Percentiles rank a stretch among this genome's conserved stretches.
Conservation (phyloP, 2,329 filamentous ascomycete species). For the Pyricularia pennisetigena region DNA sequence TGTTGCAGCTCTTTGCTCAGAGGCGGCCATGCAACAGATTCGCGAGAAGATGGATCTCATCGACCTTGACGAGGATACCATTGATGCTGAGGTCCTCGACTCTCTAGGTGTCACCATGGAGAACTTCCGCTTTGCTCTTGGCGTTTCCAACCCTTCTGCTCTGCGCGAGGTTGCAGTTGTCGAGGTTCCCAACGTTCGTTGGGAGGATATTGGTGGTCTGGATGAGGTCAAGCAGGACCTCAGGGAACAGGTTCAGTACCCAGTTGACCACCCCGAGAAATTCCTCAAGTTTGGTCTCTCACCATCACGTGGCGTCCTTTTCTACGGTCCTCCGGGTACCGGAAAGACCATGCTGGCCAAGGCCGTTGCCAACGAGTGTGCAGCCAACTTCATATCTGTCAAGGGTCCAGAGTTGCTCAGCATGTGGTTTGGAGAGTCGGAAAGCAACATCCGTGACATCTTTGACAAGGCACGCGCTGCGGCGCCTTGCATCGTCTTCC, state of each 20-base stretch:
- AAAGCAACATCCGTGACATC: constrained; percentile 99
- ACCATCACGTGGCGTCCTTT: constrained; percentile 94
- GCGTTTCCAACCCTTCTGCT: constrained; percentile 96
- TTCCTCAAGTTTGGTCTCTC: constrained; percentile 99
- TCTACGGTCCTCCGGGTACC: constrained; percentile 98
- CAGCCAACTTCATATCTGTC: constrained; percentile 99
- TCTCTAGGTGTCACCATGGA: constrained; percentile 99
- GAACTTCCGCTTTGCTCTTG: constrained; percentile 98
- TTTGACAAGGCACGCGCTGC: constrained; percentile 99
- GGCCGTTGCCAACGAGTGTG: constrained; percentile 97
- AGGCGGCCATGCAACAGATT: constrained; percentile 99
- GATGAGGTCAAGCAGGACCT: constrained; percentile 99
- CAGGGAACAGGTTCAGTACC: constrained; percentile 97
- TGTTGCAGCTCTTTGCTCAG: constrained; percentile 94
- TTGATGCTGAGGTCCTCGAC: constrained; percentile 95
- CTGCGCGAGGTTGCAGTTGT: constrained; percentile 98
- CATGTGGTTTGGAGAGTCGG: constrained; percentile 99
- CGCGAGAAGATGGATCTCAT: constrained; percentile 99
- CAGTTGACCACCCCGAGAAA: constrained; percentile 97
- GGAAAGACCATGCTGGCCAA: constrained; percentile 99
- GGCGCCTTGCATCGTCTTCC: constrained; percentile 96
- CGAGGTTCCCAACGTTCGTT: constrained; percentile 97
- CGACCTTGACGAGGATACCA: constrained; percentile 96
- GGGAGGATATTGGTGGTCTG: constrained; percentile 99
- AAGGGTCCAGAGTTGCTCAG: constrained; percentile 97